Evolutionary conservation across 78 protist species (phyloP).

Genomic region (Anaeramoeba flamelloides): DNA sequence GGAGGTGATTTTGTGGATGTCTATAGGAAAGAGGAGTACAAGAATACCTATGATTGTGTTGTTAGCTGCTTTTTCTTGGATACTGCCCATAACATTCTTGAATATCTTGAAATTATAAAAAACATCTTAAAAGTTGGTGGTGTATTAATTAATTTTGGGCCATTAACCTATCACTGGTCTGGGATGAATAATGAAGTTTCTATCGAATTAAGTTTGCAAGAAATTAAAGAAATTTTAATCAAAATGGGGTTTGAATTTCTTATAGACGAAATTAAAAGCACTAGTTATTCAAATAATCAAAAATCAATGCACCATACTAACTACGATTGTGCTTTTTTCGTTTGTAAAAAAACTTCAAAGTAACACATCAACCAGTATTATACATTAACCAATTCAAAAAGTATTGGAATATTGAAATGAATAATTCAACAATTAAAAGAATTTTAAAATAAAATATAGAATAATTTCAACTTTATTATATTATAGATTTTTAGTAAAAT

Average conservation of each 20-base stretch:
- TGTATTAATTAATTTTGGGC: slow-evolving; percentile 58
- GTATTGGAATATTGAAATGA: no score
- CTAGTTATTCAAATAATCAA: not conserved
- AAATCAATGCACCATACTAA: not conserved
- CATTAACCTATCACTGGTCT: slow-evolving; percentile 3
- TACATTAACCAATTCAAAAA: no score
- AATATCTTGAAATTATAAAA: slow-evolving; percentile 54
- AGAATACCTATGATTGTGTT: slow-evolving; percentile 44
- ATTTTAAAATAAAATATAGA: no score
- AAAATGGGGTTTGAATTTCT: not conserved
- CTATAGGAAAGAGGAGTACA: not conserved
- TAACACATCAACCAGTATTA: no score
- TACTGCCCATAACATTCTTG: slow-evolving; percentile 68
- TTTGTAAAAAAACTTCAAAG: not conserved
- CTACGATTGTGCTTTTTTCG: not conserved
- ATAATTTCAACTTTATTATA: no score
- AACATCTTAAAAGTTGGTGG: slow-evolving; percentile 50
- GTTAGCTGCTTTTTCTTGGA: slow-evolving; percentile 78
- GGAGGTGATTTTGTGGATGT: slow-evolving; percentile 7
- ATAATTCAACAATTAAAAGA: no score
- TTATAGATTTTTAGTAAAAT: no score
- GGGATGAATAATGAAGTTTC: not conserved
- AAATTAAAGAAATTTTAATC: not conserved
- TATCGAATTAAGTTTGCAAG: not conserved
- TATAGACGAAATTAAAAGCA: not conserved